These are phyloP conservation scores for Monosporascus ibericus DNA, from an alignment of 2,329 filamentous ascomycete species.

Conservation along the genomic window DNA sequence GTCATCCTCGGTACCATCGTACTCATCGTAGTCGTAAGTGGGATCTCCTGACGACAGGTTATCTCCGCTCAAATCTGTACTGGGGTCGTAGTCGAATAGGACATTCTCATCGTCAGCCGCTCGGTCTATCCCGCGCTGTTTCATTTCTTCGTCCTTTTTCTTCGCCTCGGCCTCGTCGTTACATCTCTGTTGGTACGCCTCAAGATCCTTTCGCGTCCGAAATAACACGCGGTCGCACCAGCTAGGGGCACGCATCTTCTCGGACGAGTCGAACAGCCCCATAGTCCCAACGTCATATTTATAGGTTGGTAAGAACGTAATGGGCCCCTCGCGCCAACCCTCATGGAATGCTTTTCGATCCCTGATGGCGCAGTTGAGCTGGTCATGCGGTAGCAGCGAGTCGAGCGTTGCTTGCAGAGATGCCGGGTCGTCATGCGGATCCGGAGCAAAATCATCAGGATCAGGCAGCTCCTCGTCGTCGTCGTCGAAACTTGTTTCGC, in stretches of 20 bases:
- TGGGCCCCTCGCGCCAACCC: conserved; percentile 84
- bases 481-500: conserved; percentile 25
- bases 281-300: conserved; percentile 97
- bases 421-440: conserved; percentile 70
- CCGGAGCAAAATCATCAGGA: conserved; percentile 60
- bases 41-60: conserved; percentile 31
- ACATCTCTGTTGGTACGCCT: conserved; percentile 57
- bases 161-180: conserved; percentile 59
- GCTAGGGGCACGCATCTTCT: conserved; percentile 86
- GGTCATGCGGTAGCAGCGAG: conserved; percentile 84
- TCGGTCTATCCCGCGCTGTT: conserved; percentile 67
- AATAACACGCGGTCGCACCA: conserved; percentile 97
- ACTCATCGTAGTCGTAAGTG: conserved; percentile 56
- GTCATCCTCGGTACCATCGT: conserved; percentile 40
- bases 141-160: conserved; percentile 80
- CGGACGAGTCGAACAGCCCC: conserved; percentile 87
- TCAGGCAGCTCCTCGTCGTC: conserved; percentile 42
- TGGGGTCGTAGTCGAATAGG: conserved; percentile 85
- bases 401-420: conserved; percentile 84
- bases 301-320: conserved; percentile 88
- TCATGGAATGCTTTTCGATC: conserved; percentile 78
- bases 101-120: conserved; percentile 73
- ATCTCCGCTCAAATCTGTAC: conserved; percentile 55
- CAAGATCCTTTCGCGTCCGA: conserved; percentile 65
- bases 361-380: conserved; percentile 69